Evolutionary conservation across 2,329 filamentous ascomycete species (phyloP), one percentile per base, ranked within the genome.

Genomic region (Fusarium dlaminii): DNA sequence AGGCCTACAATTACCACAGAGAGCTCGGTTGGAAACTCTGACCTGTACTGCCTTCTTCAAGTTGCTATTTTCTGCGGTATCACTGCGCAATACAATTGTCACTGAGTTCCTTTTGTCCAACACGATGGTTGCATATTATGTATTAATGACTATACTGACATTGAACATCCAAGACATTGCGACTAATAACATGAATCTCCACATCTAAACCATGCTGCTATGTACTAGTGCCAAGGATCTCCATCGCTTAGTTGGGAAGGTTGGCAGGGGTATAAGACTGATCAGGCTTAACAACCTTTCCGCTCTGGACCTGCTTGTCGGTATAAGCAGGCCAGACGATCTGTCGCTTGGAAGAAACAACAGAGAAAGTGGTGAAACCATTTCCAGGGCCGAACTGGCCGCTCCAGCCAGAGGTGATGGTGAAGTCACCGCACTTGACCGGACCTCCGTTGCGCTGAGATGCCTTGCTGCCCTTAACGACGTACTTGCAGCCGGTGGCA

Each of bases 271-370:
- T 73, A 75, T 86, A 87, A 78, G 81, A 83, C 82, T 85, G 83
- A 80, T 89, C 83, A 24, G 87, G 87, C 54, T 79, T 83, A 68
- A 88, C 86, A 27, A 83, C 82, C 51, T 81, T 77, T 61, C 86
- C 86, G 40, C 70, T 76, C 27, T 63, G 78, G 18, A 89, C 81
- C 80, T 88, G 82, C 55, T 81, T 81, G 75, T 90, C 88, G 74
- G 83, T 87, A 78, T 89, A 90, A 39, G 85, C 82, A 34, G 88
- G 87, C 80, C 81, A 90, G 65, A 84, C 77, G 59, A 89, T 89
- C 64, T 83, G 80, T 63, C 79, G 80, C 66, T 80, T 75, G 49
- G 72, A 72, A 20, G 65, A 70, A 76, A 85, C 82, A 66, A 90
- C 84, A 39, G 85, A 81, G 46, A 90, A 79, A 51, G 86, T 88